A percentile compares a stretch with the other conserved stretches of the same genome.
Conservation (phyloP, 805 yeast species). For the Komagataella phaffii region DNA sequence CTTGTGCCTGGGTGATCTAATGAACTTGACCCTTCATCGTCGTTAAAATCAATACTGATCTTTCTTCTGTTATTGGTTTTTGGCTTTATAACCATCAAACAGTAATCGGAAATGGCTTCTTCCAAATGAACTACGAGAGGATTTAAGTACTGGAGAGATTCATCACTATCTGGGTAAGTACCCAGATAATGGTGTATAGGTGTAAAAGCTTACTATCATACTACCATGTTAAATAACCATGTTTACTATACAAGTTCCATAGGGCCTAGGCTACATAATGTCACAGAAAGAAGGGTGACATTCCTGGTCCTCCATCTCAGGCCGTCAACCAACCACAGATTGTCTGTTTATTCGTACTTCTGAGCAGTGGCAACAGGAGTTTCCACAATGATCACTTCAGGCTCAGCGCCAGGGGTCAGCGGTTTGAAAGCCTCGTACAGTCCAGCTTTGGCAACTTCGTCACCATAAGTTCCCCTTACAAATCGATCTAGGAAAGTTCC, state of each 20-base stretch:
- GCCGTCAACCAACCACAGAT: not conserved
- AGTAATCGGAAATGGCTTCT: not conserved
- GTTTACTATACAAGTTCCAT: too few species aligned
- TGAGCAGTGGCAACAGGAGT: constrained; percentile 10
- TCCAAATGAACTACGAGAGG: not conserved
- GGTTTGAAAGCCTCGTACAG: constrained; percentile 10
- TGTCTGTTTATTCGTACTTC: constrained; percentile 1
- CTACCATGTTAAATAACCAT: too few species aligned
- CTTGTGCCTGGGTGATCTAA: not conserved
- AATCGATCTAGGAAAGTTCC: constrained; percentile 19
- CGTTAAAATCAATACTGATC: not conserved
- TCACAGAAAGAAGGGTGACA: too few species aligned
- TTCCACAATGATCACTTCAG: constrained; percentile 11
- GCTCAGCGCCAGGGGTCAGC: constrained; percentile 7
- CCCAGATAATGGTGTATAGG: not conserved
- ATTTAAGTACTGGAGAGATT: too few species aligned
- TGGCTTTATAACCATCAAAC: not conserved
- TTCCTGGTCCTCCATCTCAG: too few species aligned
- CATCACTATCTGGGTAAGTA: not conserved
- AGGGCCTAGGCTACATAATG: too few species aligned
- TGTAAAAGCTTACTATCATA: not conserved
- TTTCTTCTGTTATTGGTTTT: not conserved
- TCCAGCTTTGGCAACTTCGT: constrained; percentile 50
- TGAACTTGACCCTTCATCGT: not conserved
- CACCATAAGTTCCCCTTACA: constrained; percentile 32